Conservation (phyloP, 805 yeast species). For the Candida sphagnicola region DNA sequence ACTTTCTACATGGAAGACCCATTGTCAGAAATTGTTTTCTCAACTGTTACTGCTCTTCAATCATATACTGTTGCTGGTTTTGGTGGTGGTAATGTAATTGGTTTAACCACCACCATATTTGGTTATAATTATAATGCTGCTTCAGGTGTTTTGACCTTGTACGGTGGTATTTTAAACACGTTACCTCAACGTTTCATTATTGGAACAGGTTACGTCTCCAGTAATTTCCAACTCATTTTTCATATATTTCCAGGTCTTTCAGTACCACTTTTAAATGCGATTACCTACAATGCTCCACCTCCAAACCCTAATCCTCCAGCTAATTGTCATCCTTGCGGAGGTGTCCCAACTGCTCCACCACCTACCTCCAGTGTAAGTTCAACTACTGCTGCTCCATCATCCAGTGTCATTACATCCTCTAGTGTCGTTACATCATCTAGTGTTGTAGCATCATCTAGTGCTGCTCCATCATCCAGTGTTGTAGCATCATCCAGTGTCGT, state of each 20-base stretch:
- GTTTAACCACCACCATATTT: slow-evolving; percentile 14
- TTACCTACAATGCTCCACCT: slow-evolving; percentile 1
- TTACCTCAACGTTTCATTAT: neutral
- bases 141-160: slow-evolving; percentile 4
- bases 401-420: neutral
- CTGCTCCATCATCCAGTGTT: slow-evolving; percentile 1
- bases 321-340: neutral
- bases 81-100: slow-evolving; percentile 25
- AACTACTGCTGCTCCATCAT: neutral
- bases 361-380: neutral
- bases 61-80: slow-evolving; percentile 22
- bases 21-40: slow-evolving; percentile 11
- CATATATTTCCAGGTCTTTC: slow-evolving; percentile 2
- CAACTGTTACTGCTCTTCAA: slow-evolving; percentile 15
- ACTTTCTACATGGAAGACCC: slow-evolving; percentile 13
- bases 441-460: neutral
- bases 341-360: slow-evolving; percentile 2
- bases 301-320: slow-evolving; percentile 2
- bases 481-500: neutral
- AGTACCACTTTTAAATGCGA: neutral
- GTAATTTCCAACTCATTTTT: neutral
- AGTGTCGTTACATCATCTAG: neutral
- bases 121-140: slow-evolving; percentile 4
- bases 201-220: neutral
- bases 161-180: neutral